phyloP scores from a whole-genome alignment of 768 basidiomycete species.

The Cantharellus cinnabarinus region DNA sequence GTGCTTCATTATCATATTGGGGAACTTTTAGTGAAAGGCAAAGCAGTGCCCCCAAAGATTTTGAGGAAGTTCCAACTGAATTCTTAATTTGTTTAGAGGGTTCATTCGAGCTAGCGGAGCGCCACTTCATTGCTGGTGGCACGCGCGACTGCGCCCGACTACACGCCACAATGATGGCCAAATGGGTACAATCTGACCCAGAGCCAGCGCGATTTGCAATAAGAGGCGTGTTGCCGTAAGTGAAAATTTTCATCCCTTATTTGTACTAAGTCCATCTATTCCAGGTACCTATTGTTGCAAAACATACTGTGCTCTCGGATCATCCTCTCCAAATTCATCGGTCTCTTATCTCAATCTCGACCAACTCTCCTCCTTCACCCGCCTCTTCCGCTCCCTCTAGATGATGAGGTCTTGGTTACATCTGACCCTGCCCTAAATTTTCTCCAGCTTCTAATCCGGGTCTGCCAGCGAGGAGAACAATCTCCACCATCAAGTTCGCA shows the following conservation, averaged over 20 bases:
- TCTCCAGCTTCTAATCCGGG: conserved; percentile 67
- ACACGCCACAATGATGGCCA: conserved; percentile 68
- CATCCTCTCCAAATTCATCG: conserved; percentile 69
- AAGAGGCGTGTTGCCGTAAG: conserved; percentile 70
- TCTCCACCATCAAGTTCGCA: too few species aligned
- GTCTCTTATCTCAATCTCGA: conserved; percentile 33
- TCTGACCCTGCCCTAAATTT: conserved; percentile 68
- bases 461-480: conserved; percentile 52
- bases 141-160: conserved; percentile 74
- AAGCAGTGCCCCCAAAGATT: neutral
- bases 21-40: conserved; percentile 71
- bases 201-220: conserved; percentile 60
- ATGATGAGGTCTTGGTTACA: conserved; percentile 55
- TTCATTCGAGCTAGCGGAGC: conserved; percentile 52
- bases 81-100: conserved; percentile 33
- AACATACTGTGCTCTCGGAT: conserved; percentile 84
- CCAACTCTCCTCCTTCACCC: conserved; percentile 19
- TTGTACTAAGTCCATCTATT: neutral
- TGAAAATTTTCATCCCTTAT: conserved; percentile 7
- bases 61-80: neutral
- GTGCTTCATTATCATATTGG: conserved; percentile 80
- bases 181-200: conserved; percentile 40
- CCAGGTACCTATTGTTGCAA: conserved; percentile 60
- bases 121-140: conserved; percentile 66
- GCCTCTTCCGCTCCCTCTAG: conserved; percentile 11